Conservation (phyloP, 2,329 filamentous ascomycete species). For the Cercospora citrullina region DNA sequence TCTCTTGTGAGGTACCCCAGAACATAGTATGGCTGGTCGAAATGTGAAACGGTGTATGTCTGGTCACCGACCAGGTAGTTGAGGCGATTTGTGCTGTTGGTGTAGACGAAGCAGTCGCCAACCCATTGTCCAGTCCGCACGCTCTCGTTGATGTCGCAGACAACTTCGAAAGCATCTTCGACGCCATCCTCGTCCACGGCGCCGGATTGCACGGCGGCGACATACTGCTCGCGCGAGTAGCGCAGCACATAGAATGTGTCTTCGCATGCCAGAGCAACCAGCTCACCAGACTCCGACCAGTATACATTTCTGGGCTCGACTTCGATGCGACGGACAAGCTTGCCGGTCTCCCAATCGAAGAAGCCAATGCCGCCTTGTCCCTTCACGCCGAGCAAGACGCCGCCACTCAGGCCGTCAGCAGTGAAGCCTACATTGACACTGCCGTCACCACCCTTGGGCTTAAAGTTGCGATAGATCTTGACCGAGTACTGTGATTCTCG, state of each 20-base stretch:
- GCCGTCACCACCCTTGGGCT: slow-evolving; percentile 76
- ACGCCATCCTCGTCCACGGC: slow-evolving; percentile 88
- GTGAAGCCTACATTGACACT: slow-evolving; percentile 87
- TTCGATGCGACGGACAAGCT: slow-evolving; percentile 88
- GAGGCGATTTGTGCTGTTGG: slow-evolving; percentile 90
- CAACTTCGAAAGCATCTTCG: slow-evolving; percentile 92
- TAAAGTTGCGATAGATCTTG: slow-evolving; percentile 97
- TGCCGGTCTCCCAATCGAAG: slow-evolving; percentile 92
- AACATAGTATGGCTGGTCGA: slow-evolving; percentile 92
- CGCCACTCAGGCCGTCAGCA: slow-evolving; percentile 85
- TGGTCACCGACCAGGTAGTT: slow-evolving; percentile 98
- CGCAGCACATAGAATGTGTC: slow-evolving; percentile 93
- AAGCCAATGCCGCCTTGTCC: slow-evolving; percentile 93
- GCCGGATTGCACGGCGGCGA: slow-evolving; percentile 78
- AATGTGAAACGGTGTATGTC: slow-evolving; percentile 95
- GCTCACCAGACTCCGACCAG: slow-evolving; percentile 95
- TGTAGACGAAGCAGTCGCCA: slow-evolving; percentile 98
- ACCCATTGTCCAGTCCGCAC: slow-evolving; percentile 97
- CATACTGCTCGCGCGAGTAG: slow-evolving; percentile 85
- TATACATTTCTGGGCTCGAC: slow-evolving; percentile 72
- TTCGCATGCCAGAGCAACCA: slow-evolving; percentile 89
- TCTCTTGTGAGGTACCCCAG: slow-evolving; percentile 94
- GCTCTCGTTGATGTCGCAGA: slow-evolving; percentile 91
- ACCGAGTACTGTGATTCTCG: slow-evolving; percentile 91
- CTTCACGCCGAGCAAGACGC: slow-evolving; percentile 88